Base-by-base conservation (phyloP, 805 yeast genomes). In the Cyberlindnera galapagoensis region DNA sequence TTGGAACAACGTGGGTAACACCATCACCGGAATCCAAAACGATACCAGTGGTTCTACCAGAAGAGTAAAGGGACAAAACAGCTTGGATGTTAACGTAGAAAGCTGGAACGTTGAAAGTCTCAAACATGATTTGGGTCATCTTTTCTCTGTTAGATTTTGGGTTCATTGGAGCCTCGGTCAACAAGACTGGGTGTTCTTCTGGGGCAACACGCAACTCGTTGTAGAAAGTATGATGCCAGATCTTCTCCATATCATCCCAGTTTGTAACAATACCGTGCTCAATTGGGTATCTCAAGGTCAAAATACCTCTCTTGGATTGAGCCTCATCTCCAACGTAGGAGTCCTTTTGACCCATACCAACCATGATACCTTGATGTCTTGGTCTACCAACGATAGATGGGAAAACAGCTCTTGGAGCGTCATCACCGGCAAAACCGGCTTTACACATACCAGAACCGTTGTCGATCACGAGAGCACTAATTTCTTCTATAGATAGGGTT, bases 391-490 rank as follows among this genome's bases (percentile, higher is more conserved):
- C 98, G 61, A 92, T 90, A 44, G 97, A 92, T 62, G 98, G 98
- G 90, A 92, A 92, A 55, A 92, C 98, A 59, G 98, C 97, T 69
- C 97, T 84, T 64, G 98, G 98, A 49, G 97, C 97, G 74, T 92
- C 98, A 64, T 92, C 97, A 76, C 98, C 98, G 79, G 98, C 97
- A 66, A 88, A 92, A 71, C 98, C 98, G 90, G 98, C 98, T 69
- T 92, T 92, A 81, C 98, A 92, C 97, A 92, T 92, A 79, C 98
- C 98, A 63, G 98, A 92, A 75, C 98, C 98, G 74, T 90, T 90
- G 69, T 90, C 98, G 72, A 90, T 90, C 73, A 90, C 97, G 56
- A 64, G 59, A n/a, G n/a, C n/a, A n/a, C n/a, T n/a, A n/a, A n/a
- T n/a, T n/a, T n/a, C n/a, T n/a, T n/a, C 54, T 50, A 22, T 29